These are phyloP conservation scores for Recurvomyces mirabilis DNA, from an alignment of 495 filamentous ascomycete genomes.

Conservation along the genomic window DNA sequence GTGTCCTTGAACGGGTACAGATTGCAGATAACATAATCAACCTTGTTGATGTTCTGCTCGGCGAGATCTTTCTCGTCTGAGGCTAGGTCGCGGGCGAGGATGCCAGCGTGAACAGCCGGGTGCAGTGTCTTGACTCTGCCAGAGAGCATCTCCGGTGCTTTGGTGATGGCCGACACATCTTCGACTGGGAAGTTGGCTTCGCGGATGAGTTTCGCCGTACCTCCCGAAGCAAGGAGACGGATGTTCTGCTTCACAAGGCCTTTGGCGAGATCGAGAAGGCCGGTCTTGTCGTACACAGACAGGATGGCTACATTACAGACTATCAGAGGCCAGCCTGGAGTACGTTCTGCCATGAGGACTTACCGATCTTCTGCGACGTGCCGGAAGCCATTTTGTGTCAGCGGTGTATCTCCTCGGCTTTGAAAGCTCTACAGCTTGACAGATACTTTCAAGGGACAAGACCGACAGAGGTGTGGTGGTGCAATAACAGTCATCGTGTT, in stretches of 20 bases:
- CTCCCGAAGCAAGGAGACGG: constrained; percentile 83
- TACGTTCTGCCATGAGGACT: too few relatives aligned
- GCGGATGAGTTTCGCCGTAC: constrained; percentile 86
- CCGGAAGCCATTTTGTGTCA: constrained; percentile 6
- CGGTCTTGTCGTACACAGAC: constrained; percentile 98
- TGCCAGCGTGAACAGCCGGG: constrained; percentile 77
- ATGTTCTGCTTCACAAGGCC: constrained; percentile 84
- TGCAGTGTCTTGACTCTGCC: constrained; percentile 96
- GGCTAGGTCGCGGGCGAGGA: constrained; percentile 82
- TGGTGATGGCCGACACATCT: constrained; percentile 94
- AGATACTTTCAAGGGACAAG: too few relatives aligned
- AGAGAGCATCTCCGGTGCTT: constrained; percentile 95
- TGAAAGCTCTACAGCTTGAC: too few relatives aligned
- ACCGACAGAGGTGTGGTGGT: too few relatives aligned
- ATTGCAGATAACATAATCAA: constrained; percentile 98
- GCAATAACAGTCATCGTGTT: too few relatives aligned
- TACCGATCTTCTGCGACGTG: constrained; percentile 5
- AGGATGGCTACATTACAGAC: constrained; percentile 86
- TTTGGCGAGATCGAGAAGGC: constrained; percentile 88
- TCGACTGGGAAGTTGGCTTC: constrained; percentile 90
- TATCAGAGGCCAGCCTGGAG: too few relatives aligned
- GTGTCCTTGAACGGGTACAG: constrained; percentile 98
- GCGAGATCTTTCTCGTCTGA: constrained; percentile 94
- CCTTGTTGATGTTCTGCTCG: constrained; percentile 92
- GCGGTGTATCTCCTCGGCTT: too few relatives aligned